Conservation (phyloP, 1,139 yeast species). For the Taiozyma sp. region DNA sequence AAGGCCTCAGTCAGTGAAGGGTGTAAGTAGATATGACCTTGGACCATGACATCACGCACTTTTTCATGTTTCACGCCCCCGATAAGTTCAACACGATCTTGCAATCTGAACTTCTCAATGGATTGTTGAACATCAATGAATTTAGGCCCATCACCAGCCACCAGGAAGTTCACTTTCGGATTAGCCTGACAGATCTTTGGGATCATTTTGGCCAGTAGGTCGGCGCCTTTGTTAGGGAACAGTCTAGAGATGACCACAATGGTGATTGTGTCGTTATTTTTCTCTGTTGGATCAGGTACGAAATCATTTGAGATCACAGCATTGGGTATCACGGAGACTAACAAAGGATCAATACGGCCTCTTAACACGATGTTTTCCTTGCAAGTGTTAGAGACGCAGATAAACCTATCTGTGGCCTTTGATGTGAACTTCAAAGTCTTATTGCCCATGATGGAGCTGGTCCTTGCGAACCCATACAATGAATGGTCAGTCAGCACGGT, state of each 20-base stretch:
- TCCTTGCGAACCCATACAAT: constrained; percentile 86
- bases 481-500: constrained; percentile 97
- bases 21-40: constrained; percentile 91
- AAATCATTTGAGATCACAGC: constrained; percentile 89
- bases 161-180: constrained; percentile 65
- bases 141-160: constrained; percentile 98
- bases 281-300: constrained; percentile 42
- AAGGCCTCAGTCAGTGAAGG: constrained; percentile 96
- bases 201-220: constrained; percentile 74
- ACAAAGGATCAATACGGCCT: constrained; percentile 72
- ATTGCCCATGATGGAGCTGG: constrained; percentile 80
- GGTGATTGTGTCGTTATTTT: constrained; percentile 38
- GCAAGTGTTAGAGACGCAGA: constrained; percentile 95
- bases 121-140: constrained; percentile 91
- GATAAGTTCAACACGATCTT: constrained; percentile 78
- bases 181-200: constrained; percentile 72
- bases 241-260: constrained; percentile 88
- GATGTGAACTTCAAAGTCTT: constrained; percentile 79
- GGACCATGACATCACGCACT: constrained; percentile 87
- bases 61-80: constrained; percentile 92
- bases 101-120: constrained; percentile 81
- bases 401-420: constrained; percentile 85
- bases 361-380: constrained; percentile 92
- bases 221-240: constrained; percentile 97
- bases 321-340: constrained; percentile 90